These are phyloP conservation scores for Diaporthe sp. DNA, from an alignment of 2,329 filamentous ascomycete species.

Conservation along the genomic window DNA sequence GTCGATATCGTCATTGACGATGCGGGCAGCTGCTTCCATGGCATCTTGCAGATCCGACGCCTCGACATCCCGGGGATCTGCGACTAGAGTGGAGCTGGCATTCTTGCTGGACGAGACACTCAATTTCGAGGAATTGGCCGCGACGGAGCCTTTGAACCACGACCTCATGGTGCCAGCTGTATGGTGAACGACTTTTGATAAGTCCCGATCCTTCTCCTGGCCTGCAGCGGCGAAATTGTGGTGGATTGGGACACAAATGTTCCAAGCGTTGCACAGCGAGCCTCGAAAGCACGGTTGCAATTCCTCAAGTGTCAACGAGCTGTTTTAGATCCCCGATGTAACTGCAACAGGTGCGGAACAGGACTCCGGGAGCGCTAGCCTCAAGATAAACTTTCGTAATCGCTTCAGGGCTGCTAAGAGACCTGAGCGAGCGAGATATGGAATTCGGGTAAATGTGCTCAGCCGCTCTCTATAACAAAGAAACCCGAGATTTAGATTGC, in stretches of 20 bases:
- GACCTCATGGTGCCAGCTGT: conserved; percentile 35
- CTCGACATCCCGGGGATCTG: conserved; percentile 54
- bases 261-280: background rate
- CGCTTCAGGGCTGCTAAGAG: background rate
- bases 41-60: conserved; percentile 71
- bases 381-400: conserved; percentile 19
- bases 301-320: conserved; percentile 5
- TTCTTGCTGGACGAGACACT: conserved; percentile 32
- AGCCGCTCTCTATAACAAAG: background rate
- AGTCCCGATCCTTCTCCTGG: background rate
- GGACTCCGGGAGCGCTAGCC: conserved; percentile 2
- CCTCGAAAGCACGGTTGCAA: background rate
- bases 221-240: background rate
- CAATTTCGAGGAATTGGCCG: conserved; percentile 30
- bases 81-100: conserved; percentile 38
- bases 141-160: conserved; percentile 37
- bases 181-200: background rate
- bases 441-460: conserved; percentile 9
- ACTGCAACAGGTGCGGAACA: conserved; percentile 4
- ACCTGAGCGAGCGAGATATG: conserved; percentile 6
- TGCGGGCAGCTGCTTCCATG: conserved; percentile 75
- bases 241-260: background rate
- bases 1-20: conserved; percentile 93
- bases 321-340: conserved; percentile 18
- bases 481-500: background rate